Percentiles rank a stretch among this genome's conserved stretches.
phyloP scores from a whole-genome alignment of 108 stramenopile species.

The Hondaea fermentalgiana region DNA sequence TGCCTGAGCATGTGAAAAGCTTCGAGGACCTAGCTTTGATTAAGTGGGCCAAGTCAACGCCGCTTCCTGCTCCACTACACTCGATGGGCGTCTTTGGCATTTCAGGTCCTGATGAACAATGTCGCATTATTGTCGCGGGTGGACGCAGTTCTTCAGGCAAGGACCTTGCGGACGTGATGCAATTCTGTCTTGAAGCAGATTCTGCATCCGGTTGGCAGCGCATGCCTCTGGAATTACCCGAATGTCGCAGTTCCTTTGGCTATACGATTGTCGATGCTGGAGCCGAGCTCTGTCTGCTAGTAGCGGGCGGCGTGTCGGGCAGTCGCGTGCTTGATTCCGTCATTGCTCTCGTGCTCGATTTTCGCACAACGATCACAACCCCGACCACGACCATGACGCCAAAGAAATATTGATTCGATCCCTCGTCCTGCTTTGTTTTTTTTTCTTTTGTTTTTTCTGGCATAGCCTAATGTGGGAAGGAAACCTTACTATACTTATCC shows the following conservation, averaged over 20 bases:
- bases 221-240: not conserved
- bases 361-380: not conserved
- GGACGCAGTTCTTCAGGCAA: not conserved
- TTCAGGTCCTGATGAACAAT: not conserved
- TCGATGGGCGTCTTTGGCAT: not conserved
- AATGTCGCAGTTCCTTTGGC: not conserved
- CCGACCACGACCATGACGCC: not conserved
- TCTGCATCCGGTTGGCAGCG: not conserved
- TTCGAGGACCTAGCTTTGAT: not conserved
- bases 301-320: not conserved
- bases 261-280: not conserved
- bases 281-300: not conserved
- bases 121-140: not conserved
- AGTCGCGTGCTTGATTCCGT: not conserved
- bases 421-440: not conserved
- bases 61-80: not conserved
- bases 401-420: not conserved
- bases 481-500: no score
- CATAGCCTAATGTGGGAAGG: no score
- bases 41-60: not conserved
- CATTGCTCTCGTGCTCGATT: not conserved
- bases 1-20: not conserved
- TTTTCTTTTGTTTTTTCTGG: not conserved
- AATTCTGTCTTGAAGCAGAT: not conserved
- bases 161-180: not conserved